Base-by-base conservation (phyloP, 2,329 filamentous ascomycete genomes). In the Pseudomassariella vexata region DNA sequence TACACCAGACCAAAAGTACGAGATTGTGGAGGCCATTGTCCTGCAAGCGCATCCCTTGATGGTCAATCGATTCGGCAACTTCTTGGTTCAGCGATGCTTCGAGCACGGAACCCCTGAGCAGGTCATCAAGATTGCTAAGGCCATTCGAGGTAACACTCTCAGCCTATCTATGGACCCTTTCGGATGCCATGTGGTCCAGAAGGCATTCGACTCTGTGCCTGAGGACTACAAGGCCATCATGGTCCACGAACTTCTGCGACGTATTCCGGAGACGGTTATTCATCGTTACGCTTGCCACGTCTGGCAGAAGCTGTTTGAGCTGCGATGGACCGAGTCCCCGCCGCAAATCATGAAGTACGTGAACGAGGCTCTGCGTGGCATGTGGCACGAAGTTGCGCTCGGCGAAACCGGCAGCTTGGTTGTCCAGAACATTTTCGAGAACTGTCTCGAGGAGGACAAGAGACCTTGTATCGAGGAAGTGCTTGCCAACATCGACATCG, bases 361-460 rank as follows among this genome's bases (percentile, higher is more conserved):
- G 62, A 98, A 98, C 52, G 88, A 96, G 48, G 85, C 92, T 38
- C 74, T 98, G 34, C 76, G 79, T 37, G 90, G 90, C 38, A 96
- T 96, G 88, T 98, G 92, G 92, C 89, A 96, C 53, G 90, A 98
- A 53, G 92, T 98, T 42, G 94, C 94, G 15, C 68, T 96, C 32
- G 92, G 92, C 21, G 92, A 98, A 67, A 98, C 94, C 9, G 92
- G 92, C 39, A 98, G 92, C 57, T 71, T 98, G 48, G 92, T 98
- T 27, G 94, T 98, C 29, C 92, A 98, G 62, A 98, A 98, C 58
- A 98, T 98, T 53, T 98, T 98, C 57, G 92, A 98, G 66, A 98
- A 98, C 52, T 98, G 92, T 52, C 75, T 96, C 19, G 94, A 98
- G 53, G 90, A 96, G 51, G 92, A 98, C 65, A 98, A 98, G 79